Conservation (phyloP, 371 early-diverging fungal species). For the Rhizopus delemar region DNA sequence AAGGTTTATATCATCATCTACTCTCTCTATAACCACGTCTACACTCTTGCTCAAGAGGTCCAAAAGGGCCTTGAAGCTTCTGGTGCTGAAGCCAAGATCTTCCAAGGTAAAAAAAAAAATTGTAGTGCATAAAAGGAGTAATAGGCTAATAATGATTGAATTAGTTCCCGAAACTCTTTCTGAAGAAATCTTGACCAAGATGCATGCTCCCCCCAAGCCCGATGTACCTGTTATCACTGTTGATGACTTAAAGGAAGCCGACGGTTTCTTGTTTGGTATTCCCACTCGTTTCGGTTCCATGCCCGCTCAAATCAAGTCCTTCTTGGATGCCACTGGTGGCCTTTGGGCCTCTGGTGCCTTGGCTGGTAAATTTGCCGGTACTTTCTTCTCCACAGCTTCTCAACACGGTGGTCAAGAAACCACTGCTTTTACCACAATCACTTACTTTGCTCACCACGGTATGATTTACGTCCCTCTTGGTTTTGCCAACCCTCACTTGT, state of each 20-base stretch:
- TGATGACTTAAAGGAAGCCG: conserved; percentile 62
- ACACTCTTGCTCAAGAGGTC: conserved; percentile 63
- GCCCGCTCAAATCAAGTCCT: conserved; percentile 77
- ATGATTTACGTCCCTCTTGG: conserved; percentile 79
- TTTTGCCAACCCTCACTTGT: conserved; percentile 45
- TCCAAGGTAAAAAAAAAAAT: conserved; percentile 35
- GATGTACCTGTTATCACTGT: conserved; percentile 66
- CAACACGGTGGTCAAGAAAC: conserved; percentile 82
- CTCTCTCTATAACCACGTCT: conserved; percentile 76
- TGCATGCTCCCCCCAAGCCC: conserved; percentile 67
- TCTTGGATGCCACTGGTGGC: conserved; percentile 72
- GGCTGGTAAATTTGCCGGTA: conserved; percentile 69
- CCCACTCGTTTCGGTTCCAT: conserved; percentile 64
- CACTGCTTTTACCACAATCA: conserved; percentile 68
- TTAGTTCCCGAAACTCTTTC: conserved; percentile 63
- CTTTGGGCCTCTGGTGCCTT: conserved; percentile 71
- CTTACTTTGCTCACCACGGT: conserved; percentile 79
- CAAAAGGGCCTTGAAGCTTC: conserved; percentile 57
- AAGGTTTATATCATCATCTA: conserved; percentile 68
- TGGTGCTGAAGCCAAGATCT: conserved; percentile 62
- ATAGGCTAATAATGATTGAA: too few relatives aligned
- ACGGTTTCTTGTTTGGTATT: conserved; percentile 78
- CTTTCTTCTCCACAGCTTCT: conserved; percentile 73
- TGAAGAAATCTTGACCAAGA: conserved; percentile 64
- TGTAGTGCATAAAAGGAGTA: not conserved